Percentiles rank a stretch among this genome's conserved stretches.
Evolutionary conservation across 345 rosid species (phyloP).

Genomic region (Aegle marmelos): DNA sequence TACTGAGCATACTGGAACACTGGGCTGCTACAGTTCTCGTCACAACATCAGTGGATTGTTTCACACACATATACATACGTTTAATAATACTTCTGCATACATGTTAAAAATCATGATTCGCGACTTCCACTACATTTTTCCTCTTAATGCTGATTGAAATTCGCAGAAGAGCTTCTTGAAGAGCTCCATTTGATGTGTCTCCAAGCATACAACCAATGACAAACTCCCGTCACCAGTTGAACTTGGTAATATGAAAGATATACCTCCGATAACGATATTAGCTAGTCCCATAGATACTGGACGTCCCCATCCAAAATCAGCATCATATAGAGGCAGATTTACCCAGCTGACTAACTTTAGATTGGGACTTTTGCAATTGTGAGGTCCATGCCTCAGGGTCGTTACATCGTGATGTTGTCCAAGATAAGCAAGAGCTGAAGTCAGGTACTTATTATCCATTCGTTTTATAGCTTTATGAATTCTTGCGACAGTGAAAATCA

Average conservation of each 20-base stretch:
- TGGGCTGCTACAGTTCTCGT: neutral
- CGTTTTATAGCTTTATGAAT: neutral
- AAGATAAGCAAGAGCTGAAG: neutral
- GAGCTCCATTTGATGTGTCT: neutral
- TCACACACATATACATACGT: neutral
- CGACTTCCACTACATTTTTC: neutral
- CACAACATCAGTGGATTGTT: slow-evolving; percentile 33
- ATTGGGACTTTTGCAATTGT: neutral
- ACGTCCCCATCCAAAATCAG: slow-evolving; percentile 21
- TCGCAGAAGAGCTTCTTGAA: neutral
- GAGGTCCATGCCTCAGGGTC: neutral
- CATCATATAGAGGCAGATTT: slow-evolving; percentile 2
- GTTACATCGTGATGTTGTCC: neutral
- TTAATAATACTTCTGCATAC: neutral
- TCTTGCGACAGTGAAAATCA: neutral
- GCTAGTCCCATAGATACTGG: neutral
- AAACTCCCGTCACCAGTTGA: neutral
- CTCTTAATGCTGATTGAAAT: neutral
- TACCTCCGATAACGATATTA: neutral
- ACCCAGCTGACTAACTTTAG: neutral
- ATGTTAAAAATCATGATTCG: neutral
- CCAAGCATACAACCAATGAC: neutral
- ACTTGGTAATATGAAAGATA: neutral
- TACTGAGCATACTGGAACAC: too few species aligned
- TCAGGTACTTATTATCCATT: neutral